These are phyloP conservation scores for Aspergillus novofumigatus DNA, from an alignment of 2,329 filamentous ascomycete species.

Conservation along the genomic window DNA sequence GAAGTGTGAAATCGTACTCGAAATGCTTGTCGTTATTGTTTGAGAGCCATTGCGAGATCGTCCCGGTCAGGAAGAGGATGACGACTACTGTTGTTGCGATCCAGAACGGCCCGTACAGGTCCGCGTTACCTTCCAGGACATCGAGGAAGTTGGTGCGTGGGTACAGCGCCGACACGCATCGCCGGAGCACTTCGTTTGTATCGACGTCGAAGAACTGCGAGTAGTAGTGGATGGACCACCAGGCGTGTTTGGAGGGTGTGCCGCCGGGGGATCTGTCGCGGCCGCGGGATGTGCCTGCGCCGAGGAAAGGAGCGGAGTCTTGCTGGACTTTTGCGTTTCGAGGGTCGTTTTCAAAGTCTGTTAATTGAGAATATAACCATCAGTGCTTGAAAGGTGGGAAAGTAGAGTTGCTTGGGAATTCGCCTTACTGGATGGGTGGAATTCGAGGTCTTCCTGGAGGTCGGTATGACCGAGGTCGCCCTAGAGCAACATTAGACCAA, in stretches of 20 bases:
- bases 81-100: slow-evolving; percentile 96
- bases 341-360: slow-evolving; percentile 65
- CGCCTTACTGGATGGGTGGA: slow-evolving; percentile 75
- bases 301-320: slow-evolving; percentile 49
- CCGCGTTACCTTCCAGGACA: slow-evolving; percentile 92
- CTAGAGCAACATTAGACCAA: slow-evolving; percentile 45
- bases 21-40: slow-evolving; percentile 66
- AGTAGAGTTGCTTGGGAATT: background rate
- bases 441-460: slow-evolving; percentile 97
- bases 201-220: slow-evolving; percentile 98
- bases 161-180: slow-evolving; percentile 84
- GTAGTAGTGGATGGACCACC: slow-evolving; percentile 93
- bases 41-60: slow-evolving; percentile 85
- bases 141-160: slow-evolving; percentile 94
- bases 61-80: slow-evolving; percentile 91
- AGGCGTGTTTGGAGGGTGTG: slow-evolving; percentile 70
- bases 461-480: slow-evolving; percentile 97
- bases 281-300: slow-evolving; percentile 38
- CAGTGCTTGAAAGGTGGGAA: background rate
- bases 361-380: background rate
- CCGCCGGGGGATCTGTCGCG: slow-evolving; percentile 39
- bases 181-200: slow-evolving; percentile 78
- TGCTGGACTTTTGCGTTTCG: slow-evolving; percentile 48
- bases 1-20: slow-evolving; percentile 82
- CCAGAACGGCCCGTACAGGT: slow-evolving; percentile 97